Conservation (phyloP, 495 filamentous ascomycete species). For the Podospora australis region DNA sequence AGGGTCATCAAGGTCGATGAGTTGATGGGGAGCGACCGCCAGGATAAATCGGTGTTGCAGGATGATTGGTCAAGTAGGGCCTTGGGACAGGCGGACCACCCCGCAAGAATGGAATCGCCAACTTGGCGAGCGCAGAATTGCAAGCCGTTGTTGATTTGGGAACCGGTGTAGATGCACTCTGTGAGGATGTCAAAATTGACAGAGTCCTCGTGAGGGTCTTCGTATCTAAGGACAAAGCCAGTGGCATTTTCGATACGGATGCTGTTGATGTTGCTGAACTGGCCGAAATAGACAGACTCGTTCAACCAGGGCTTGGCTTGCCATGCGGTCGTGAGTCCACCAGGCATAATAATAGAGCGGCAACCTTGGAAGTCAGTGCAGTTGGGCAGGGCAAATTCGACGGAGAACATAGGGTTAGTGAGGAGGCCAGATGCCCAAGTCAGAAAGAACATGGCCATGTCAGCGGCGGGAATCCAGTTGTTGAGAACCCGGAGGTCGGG, state of each 20-base stretch:
- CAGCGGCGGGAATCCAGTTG: background rate
- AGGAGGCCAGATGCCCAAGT: constrained; percentile 7
- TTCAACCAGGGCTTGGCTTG: constrained; percentile 9
- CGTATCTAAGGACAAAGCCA: constrained; percentile 9
- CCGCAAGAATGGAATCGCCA: constrained; percentile 2
- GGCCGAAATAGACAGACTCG: constrained; percentile 6
- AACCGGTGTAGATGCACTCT: constrained; percentile 11
- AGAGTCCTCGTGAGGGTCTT: background rate
- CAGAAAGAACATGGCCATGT: constrained; percentile 8
- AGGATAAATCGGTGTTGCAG: constrained; percentile 8
- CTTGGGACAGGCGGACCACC: constrained; percentile 15
- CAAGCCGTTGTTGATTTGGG: constrained; percentile 8
- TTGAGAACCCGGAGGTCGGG: background rate
- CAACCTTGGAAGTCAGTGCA: constrained; percentile 5
- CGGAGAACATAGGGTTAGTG: constrained; percentile 7
- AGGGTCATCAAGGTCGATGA: constrained; percentile 11
- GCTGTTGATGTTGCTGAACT: background rate
- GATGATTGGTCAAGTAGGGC: background rate
- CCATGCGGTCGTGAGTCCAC: constrained; percentile 4
- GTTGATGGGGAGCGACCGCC: constrained; percentile 1
- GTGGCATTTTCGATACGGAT: constrained; percentile 11
- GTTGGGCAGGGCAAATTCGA: background rate
- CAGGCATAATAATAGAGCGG: constrained; percentile 7
- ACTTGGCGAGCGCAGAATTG: constrained; percentile 14
- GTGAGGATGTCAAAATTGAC: constrained; percentile 1